A percentile compares a stretch with the other conserved stretches of the same genome.
Conservation (phyloP, 495 filamentous ascomycete genomes). For the Podospora pseudocomata region DNA sequence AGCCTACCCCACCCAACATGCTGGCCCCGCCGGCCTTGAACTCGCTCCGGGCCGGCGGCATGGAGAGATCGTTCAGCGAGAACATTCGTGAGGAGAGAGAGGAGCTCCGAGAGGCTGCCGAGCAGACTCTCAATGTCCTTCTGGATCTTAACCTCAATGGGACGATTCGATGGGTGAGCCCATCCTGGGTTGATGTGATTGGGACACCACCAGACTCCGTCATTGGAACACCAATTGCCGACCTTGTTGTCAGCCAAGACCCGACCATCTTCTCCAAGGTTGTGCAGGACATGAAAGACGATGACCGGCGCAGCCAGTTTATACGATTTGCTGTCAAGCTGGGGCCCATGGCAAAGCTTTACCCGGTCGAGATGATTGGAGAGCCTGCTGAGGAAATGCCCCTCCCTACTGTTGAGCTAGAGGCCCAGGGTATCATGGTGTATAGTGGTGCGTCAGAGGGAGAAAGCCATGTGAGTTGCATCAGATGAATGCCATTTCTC, state of each 20-base stretch:
- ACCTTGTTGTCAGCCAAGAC: slow-evolving; percentile 72
- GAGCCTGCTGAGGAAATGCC: slow-evolving; percentile 45
- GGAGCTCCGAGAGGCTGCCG: slow-evolving; percentile 90
- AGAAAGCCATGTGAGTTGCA: slow-evolving; percentile 76
- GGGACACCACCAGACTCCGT: slow-evolving; percentile 72
- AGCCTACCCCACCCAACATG: slow-evolving; percentile 31
- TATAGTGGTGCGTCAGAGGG: slow-evolving; percentile 84
- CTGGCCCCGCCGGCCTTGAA: slow-evolving; percentile 47
- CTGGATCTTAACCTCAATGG: slow-evolving; percentile 87
- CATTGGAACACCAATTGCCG: slow-evolving; percentile 70
- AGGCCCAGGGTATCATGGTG: slow-evolving; percentile 97
- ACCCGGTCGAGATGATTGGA: slow-evolving; percentile 46
- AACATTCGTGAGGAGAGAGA: slow-evolving; percentile 70
- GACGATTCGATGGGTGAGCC: slow-evolving; percentile 89
- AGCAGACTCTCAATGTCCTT: slow-evolving; percentile 94
- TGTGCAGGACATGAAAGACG: slow-evolving; percentile 82
- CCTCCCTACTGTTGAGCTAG: slow-evolving; percentile 65
- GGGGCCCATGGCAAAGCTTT: slow-evolving; percentile 68
- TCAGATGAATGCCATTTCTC: background rate
- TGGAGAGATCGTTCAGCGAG: slow-evolving; percentile 53
- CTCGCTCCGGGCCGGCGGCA: slow-evolving; percentile 47
- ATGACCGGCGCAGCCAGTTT: slow-evolving; percentile 89
- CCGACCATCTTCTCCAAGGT: slow-evolving; percentile 74
- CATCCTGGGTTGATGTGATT: slow-evolving; percentile 93
- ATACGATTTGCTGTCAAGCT: slow-evolving; percentile 77